Evolutionary conservation across 768 basidiomycete genomes (phyloP), one percentile per base, ranked within the genome.

Genomic region (Tephrocybe sp.): DNA sequence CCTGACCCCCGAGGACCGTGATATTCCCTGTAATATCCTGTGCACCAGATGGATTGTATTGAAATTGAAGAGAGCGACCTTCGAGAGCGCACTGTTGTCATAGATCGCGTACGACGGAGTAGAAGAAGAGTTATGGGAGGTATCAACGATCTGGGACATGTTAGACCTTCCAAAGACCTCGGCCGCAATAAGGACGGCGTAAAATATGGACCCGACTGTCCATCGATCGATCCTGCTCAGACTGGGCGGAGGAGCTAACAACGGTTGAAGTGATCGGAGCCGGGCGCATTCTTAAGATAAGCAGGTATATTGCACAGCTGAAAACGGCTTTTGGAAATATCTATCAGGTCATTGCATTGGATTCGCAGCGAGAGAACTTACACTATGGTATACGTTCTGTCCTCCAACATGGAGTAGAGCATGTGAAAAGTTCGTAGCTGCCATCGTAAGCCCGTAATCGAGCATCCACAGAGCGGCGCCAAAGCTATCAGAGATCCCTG

Each of bases 61-160:
- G 59, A 79, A 92, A 65, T 92, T 93, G 69, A 91, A 79, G 45
- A 92, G 60, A 7, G 80, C 84, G 1, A 89, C 73, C 36, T 84
- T 77, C 7, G 75, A 74, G 4, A 85, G 79, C 3, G 64, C 69
- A n/a, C 80, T 81, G 49, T 85, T 76, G 63, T 92, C 87, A 61
- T 91, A 92, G 45, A 92, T 78, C 5, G 79, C 86, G 61, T 90
- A 86, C 5, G 78, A 73, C 51, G 89, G 86, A 4, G 85, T 86
- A n/a, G n/a, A n/a, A n/a, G 54, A 69, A 79, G 15, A 74, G 69
- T 79, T 81, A 38, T 75, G 72, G n/a, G 64, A 62, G 26, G 89
- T 72, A 64, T 92, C 90, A 26, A 87, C 66, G 25, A 92, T 74
- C 51, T 80, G 86, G 1, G 86, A 80, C 1, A 64, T 69, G 64